A percentile compares a stretch with the other conserved stretches of the same genome.
phyloP scores from a whole-genome alignment of 2,329 filamentous ascomycete genomes.

The Fusarium metavorans region DNA sequence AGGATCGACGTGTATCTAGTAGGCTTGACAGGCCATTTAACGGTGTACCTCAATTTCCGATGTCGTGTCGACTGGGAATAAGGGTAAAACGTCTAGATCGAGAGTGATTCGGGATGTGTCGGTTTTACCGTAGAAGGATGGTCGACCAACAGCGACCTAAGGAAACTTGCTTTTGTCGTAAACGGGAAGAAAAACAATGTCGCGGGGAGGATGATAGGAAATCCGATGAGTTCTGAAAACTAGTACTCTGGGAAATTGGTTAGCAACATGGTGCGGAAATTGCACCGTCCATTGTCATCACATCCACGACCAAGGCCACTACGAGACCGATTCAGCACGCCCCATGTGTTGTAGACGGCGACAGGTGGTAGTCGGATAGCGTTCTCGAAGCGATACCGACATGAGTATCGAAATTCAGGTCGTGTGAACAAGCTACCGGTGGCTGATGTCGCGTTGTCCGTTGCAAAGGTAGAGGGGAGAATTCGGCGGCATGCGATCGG shows the following conservation, averaged over 20 bases:
- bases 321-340: background rate
- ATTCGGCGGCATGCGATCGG: background rate
- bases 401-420: background rate
- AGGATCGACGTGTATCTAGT: conserved; percentile 40
- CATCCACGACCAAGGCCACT: background rate
- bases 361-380: background rate
- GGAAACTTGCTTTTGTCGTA: conserved; percentile 27
- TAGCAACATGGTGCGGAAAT: conserved; percentile 4
- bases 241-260: conserved; percentile 18
- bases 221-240: conserved; percentile 17
- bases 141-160: conserved; percentile 14
- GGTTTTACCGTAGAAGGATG: conserved; percentile 7
- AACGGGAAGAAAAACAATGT: conserved; percentile 22
- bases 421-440: background rate
- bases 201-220: conserved; percentile 11
- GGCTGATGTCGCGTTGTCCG: background rate
- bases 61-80: conserved; percentile 34
- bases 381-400: background rate
- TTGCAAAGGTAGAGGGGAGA: background rate
- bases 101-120: conserved; percentile 6
- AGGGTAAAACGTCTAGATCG: conserved; percentile 23
- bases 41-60: conserved; percentile 24
- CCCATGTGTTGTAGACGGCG: background rate
- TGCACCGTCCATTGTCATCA: background rate
- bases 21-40: conserved; percentile 51